Conservation (phyloP, 2,329 filamentous ascomycete species). For the Celoporthe dispersa region DNA sequence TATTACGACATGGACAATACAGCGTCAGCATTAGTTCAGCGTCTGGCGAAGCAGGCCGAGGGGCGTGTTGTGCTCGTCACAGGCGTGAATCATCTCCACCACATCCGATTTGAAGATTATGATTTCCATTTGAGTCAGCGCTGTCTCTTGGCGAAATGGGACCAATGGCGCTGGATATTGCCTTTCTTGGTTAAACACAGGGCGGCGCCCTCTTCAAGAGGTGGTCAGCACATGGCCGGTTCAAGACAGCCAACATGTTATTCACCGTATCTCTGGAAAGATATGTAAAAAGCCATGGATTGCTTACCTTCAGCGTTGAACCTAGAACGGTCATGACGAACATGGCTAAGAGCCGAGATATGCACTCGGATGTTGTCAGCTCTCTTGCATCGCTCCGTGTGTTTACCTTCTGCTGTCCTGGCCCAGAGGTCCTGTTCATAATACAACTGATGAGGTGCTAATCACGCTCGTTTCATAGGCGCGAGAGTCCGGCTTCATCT, state of each 20-base stretch:
- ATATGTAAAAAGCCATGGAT: not conserved
- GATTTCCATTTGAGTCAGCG: not conserved
- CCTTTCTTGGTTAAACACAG: not conserved
- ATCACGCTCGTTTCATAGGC: not conserved
- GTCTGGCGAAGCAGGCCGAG: not conserved
- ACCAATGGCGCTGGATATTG: not conserved
- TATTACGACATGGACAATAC: not conserved
- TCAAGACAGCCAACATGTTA: conserved; percentile 14
- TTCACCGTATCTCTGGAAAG: not conserved
- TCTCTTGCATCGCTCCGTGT: not conserved
- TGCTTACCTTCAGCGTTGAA: not conserved
- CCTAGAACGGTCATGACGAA: not conserved
- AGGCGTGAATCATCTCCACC: not conserved
- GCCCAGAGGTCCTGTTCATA: not conserved
- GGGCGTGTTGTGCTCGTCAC: too few relatives aligned
- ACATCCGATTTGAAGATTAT: not conserved
- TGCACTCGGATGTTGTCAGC: not conserved
- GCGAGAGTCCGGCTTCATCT: not conserved
- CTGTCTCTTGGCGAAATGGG: not conserved
- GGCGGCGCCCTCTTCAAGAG: not conserved
- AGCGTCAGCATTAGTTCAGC: not conserved
- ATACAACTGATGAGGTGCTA: too few relatives aligned
- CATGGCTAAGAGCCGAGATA: not conserved
- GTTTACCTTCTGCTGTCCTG: not conserved
- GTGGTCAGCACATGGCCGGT: conserved; percentile 4